Conservation (phyloP, 805 yeast species). For the Saccharomycopsis malanga region DNA sequence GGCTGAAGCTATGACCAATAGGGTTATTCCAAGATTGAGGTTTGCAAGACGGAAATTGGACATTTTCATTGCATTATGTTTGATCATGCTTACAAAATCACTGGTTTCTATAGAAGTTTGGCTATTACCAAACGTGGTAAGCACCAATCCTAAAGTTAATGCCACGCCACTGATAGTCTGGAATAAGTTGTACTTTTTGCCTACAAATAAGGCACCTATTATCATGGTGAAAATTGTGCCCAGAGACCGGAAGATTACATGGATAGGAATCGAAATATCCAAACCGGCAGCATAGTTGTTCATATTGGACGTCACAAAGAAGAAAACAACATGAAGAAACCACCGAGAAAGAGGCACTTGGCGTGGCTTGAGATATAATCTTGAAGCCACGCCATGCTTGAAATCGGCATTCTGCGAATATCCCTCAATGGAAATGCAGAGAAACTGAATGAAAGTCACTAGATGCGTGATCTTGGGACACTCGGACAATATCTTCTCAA, state of each 20-base stretch:
- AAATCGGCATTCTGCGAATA: constrained; percentile 32
- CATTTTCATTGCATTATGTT: neutral
- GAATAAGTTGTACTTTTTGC: constrained; percentile 35
- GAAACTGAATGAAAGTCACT: constrained; percentile 48
- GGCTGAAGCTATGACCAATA: constrained; percentile 42
- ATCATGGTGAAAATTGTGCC: constrained; percentile 57
- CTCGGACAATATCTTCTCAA: constrained; percentile 44
- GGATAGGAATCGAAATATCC: constrained; percentile 57
- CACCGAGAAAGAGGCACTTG: constrained; percentile 39
- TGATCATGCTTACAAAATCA: neutral
- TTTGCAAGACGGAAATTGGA: neutral
- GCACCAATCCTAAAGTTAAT: constrained; percentile 48
- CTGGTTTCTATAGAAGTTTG: neutral
- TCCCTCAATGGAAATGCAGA: constrained; percentile 43
- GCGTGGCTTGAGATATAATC: constrained; percentile 30
- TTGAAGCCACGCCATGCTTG: constrained; percentile 23
- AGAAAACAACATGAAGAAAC: constrained; percentile 41
- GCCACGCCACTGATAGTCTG: constrained; percentile 47
- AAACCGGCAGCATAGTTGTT: constrained; percentile 54
- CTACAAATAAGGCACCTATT: constrained; percentile 42
- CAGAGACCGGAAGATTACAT: constrained; percentile 58
- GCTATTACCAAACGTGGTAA: constrained; percentile 29
- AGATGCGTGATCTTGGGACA: constrained; percentile 39
- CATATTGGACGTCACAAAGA: constrained; percentile 43
- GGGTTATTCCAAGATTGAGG: constrained; percentile 30